phyloP scores from a whole-genome alignment of 1,139 yeast genomes.

The Williopsis jadinii region DNA sequence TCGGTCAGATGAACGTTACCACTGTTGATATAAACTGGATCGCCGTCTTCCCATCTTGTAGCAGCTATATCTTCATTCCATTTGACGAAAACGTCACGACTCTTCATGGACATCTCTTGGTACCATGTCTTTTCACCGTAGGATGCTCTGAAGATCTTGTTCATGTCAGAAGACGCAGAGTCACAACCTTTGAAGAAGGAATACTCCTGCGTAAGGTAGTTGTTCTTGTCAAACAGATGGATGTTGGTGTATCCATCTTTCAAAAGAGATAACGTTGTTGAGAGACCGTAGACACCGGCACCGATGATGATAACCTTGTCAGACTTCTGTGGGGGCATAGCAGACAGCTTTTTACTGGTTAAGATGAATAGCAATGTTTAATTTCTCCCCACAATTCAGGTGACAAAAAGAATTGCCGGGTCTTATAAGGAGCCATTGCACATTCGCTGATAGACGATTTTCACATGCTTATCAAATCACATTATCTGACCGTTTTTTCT shows the following conservation, averaged over 20 bases:
- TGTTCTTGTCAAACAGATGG: slow-evolving; percentile 29
- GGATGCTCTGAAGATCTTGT: slow-evolving; percentile 23
- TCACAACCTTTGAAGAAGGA: slow-evolving; percentile 25
- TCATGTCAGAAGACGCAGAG: slow-evolving; percentile 24
- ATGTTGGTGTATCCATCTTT: slow-evolving; percentile 24
- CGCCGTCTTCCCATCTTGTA: slow-evolving; percentile 14
- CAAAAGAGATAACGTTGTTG: slow-evolving; percentile 34
- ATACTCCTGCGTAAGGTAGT: slow-evolving; percentile 24
- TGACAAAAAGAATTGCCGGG: too few relatives aligned
- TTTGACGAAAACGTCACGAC: slow-evolving; percentile 8
- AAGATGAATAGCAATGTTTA: too few relatives aligned
- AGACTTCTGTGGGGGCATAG: slow-evolving; percentile 4
- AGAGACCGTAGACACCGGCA: slow-evolving; percentile 40
- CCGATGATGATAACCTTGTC: slow-evolving; percentile 32
- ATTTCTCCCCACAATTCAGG: too few relatives aligned
- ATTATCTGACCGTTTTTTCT: too few relatives aligned
- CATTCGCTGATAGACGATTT: too few relatives aligned
- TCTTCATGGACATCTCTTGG: slow-evolving; percentile 19
- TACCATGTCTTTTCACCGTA: slow-evolving; percentile 23
- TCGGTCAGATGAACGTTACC: slow-evolving; percentile 24
- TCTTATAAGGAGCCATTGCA: too few relatives aligned
- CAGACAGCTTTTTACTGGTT: too few relatives aligned
- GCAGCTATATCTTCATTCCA: slow-evolving; percentile 11
- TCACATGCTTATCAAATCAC: too few relatives aligned
- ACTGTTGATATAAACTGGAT: slow-evolving; percentile 21